Base-by-base conservation (phyloP, 2,329 filamentous ascomycete species). In the Fusarium sp. region DNA sequence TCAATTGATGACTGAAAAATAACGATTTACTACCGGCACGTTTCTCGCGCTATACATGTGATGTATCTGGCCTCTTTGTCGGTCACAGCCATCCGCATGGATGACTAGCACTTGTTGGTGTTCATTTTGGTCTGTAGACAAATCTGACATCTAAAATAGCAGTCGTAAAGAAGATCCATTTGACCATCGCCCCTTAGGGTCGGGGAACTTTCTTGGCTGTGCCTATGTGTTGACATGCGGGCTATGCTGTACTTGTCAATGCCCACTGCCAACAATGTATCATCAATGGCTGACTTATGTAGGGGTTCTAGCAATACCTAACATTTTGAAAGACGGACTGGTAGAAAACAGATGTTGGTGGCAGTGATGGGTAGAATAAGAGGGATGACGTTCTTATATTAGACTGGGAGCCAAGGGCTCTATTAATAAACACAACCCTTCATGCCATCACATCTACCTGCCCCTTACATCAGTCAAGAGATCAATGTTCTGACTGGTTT, bases 1-100 rank as follows among this genome's bases (percentile, higher is more conserved):
- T 58, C 51, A 60, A 57, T 47, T 55, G 63, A 61, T 61, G 68
- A 68, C 55, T 56, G 49, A 45, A 59, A 72, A 72, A 61, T 66
- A 72, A 66, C 68, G 69, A 71, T 66, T 72, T 51, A 66, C 38
- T 53, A 60, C 57, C 53, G 51, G 53, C 32, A 30, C 46, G 10
- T 40, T 34, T 43, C 10, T 16, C 43, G 25, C 29, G 20, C 18
- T 52, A 12, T 22, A 27, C 8, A 27, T 42, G 32, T 44, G 30
- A n/a, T 45, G 24, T 45, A 38, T 32, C 7, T 44, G 18, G 11
- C 49, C 14, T 22, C 24, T 25, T 15, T 25, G 40, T 8, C 42
- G 8, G 32, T 14, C 25, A 10, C 25, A 18, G 12, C 25, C 34
- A 22, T 46, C 11, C 27, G 9, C n/a, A 8, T 24, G 11, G 32